Base-by-base conservation (phyloP, 2,329 filamentous ascomycete species). In the Fusarium sp. region DNA sequence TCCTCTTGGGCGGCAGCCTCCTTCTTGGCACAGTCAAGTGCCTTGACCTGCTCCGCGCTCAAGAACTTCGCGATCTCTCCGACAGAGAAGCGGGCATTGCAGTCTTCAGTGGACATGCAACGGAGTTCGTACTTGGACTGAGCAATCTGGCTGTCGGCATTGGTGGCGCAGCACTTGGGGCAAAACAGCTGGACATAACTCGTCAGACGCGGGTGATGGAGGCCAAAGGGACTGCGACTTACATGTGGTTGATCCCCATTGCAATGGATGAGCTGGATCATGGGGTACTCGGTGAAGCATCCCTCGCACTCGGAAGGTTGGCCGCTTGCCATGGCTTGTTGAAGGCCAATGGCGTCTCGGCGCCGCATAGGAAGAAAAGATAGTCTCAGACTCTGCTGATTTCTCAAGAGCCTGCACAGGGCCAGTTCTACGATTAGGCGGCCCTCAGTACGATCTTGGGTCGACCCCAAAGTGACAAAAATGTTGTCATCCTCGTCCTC, bases 101-200 rank as follows among this genome's bases (percentile, higher is more conserved):
- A 97, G 4, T 87, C 90, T 69, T 92, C 89, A 62, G 85, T 89
- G 22, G 92, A 93, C 86, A 95, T 92, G 82, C 95, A 97, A 3
- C 82, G 81, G 22, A 97, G 85, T 54, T 90, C 85, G 79, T 93
- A 93, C 71, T 90, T 92, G n/a, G 89, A 89, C 24, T 91, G 84
- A 2, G 94, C 94, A 62, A 97, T 88, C 73, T 92, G 88, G 8
- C 85, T 89, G 77, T 94, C 90, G 6, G 94, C 92, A 71, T 91
- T 91, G 24, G 82, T 88, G 66, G 85, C 89, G 7, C 91, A 87
- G 79, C 95, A 97, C 1, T 83, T 82, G 56, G 86, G 85, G 81
- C 95, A 97, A 81, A 96, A 95, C 79, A 88, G 89, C 83, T 86
- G 33, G 2, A 20, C 0, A 14, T 0, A 14, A 3, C 45, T 24